These are phyloP conservation scores for Myxozyma neotropica DNA, from an alignment of 805 yeast genomes.

Conservation along the genomic window DNA sequence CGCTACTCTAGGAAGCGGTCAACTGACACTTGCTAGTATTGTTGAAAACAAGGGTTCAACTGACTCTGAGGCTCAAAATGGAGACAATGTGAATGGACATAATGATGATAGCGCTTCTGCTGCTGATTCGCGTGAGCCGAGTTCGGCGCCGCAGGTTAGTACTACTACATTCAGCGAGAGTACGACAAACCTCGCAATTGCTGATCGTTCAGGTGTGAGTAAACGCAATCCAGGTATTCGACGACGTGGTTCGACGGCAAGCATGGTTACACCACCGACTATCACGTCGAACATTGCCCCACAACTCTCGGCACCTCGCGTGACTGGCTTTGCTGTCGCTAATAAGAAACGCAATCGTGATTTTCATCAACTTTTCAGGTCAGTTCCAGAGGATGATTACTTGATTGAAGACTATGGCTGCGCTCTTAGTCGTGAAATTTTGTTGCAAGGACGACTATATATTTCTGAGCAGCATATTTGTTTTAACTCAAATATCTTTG, in stretches of 20 bases:
- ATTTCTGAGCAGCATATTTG: constrained; percentile 77
- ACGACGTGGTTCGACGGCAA: constrained; percentile 26
- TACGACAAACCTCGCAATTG: background rate
- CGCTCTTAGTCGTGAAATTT: constrained; percentile 82
- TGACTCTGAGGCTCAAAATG: background rate
- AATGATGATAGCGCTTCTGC: background rate
- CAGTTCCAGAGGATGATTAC: constrained; percentile 68
- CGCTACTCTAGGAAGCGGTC: constrained; percentile 42
- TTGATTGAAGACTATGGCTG: constrained; percentile 86
- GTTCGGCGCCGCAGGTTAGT: constrained; percentile 72
- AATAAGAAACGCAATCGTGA: constrained; percentile 65
- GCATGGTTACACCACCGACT: background rate
- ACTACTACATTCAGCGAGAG: constrained; percentile 46
- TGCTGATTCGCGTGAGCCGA: constrained; percentile 44
- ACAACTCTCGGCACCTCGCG: constrained; percentile 7
- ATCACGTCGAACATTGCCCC: background rate
- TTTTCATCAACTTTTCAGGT: constrained; percentile 73
- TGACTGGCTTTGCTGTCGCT: constrained; percentile 48
- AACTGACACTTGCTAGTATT: constrained; percentile 37
- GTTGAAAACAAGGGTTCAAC: background rate
- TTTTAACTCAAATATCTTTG: constrained; percentile 82
- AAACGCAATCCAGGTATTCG: constrained; percentile 11
- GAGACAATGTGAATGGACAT: background rate
- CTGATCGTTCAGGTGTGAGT: background rate
- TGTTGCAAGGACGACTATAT: constrained; percentile 84